A percentile compares a stretch with the other conserved stretches of the same genome.
These are phyloP conservation scores for Pyricularia grisea DNA, from an alignment of 2,329 filamentous ascomycete species.

Conservation along the genomic window DNA sequence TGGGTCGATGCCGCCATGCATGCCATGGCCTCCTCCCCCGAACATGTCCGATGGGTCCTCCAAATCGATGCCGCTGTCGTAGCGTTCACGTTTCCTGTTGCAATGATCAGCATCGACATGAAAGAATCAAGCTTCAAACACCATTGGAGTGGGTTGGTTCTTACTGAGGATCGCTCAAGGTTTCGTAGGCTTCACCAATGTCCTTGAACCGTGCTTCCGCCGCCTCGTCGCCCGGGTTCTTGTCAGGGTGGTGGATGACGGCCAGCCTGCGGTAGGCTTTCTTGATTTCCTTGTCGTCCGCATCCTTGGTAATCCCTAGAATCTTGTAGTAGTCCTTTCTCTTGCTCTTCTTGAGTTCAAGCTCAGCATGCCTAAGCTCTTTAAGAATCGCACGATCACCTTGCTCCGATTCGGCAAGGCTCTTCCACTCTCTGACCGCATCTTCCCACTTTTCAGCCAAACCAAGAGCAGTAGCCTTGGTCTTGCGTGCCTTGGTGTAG, in stretches of 20 bases:
- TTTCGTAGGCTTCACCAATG: conserved; percentile 94
- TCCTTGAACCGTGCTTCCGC: conserved; percentile 96
- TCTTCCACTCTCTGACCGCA: conserved; percentile 80
- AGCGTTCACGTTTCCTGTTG: conserved; percentile 71
- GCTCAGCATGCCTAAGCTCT: conserved; percentile 81
- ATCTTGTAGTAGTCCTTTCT: conserved; percentile 99
- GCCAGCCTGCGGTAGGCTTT: conserved; percentile 94
- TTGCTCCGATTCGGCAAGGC: conserved; percentile 72
- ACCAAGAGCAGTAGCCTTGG: conserved; percentile 82
- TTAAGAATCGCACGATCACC: conserved; percentile 70
- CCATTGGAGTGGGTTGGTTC: conserved; percentile 18
- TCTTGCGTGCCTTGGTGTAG: conserved; percentile 88
- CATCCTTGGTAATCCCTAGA: conserved; percentile 77
- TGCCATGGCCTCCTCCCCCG: conserved; percentile 51
- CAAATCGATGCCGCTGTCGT: conserved; percentile 88
- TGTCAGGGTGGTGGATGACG: conserved; percentile 92
- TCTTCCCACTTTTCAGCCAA: conserved; percentile 87
- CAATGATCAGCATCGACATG: conserved; percentile 16
- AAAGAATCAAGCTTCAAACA: conserved; percentile 6
- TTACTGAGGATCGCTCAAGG: conserved; percentile 85
- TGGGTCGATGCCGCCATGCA: conserved; percentile 59
- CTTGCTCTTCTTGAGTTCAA: conserved; percentile 95
- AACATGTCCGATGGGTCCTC: conserved; percentile 85
- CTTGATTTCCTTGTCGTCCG: conserved; percentile 79
- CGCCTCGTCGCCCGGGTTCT: conserved; percentile 79